Percentiles rank a stretch among this genome's conserved stretches.
These are phyloP conservation scores for Escallonia herrerae DNA, from an alignment of 129 eudicot genomes.

Conservation along the genomic window DNA sequence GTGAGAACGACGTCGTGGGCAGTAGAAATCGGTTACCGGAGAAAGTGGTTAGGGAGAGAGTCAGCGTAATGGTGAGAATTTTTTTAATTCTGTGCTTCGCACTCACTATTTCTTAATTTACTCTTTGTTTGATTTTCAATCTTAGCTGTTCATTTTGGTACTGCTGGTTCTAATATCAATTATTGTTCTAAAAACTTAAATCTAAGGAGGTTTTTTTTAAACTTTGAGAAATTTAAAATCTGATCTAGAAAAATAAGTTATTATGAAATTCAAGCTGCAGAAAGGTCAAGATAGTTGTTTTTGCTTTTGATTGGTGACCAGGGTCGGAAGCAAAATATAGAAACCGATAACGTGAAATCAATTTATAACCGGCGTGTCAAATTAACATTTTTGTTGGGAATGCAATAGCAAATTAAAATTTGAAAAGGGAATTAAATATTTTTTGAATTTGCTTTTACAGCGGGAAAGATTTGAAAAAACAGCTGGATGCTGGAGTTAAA, in stretches of 20 bases:
- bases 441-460: constrained; percentile 25
- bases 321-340: too few species aligned
- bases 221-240: neutral
- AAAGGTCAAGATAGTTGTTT: too few species aligned
- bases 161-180: neutral
- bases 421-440: too few species aligned
- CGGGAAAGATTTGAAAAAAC: constrained; percentile 36
- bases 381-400: too few species aligned
- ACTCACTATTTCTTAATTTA: neutral
- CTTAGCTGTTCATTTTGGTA: neutral
- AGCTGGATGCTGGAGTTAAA: constrained; percentile 19
- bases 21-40: constrained; percentile 3
- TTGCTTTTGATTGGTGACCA: too few species aligned
- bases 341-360: too few species aligned
- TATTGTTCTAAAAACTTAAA: neutral
- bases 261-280: too few species aligned
- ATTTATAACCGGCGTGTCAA: too few species aligned
- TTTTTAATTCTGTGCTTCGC: constrained; percentile 13
- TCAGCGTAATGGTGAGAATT: constrained; percentile 42
- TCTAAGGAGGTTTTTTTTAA: neutral
- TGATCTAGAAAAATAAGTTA: too few species aligned
- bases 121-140: neutral
- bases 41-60: constrained; percentile 15
- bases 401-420: too few species aligned
- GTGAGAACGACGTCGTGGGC: constrained; percentile 24